A percentile compares a stretch with the other conserved stretches of the same genome.
Evolutionary conservation across 164 flowering plant genomes (phyloP).

Genomic region (Pachysandra terminalis): DNA sequence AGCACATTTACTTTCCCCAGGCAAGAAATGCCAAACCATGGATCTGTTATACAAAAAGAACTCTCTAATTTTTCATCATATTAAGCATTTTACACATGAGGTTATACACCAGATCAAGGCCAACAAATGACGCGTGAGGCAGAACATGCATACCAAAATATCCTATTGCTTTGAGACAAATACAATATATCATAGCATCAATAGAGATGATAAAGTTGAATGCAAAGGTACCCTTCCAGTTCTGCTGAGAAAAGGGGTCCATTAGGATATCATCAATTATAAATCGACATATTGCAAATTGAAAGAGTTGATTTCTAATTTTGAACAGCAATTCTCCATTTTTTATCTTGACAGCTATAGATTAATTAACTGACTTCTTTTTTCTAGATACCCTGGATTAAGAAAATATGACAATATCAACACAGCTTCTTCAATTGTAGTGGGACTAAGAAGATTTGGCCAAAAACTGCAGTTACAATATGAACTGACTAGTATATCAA

Average conservation of each 20-base stretch:
- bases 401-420: too few relatives aligned
- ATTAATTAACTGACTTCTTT: too few relatives aligned
- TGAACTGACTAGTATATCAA: too few relatives aligned
- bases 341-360: neutral
- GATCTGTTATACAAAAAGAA: constrained; percentile 52
- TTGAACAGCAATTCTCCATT: neutral
- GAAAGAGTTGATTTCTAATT: neutral
- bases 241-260: too few relatives aligned
- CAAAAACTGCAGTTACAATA: too few relatives aligned
- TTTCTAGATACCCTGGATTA: too few relatives aligned
- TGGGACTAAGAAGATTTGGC: too few relatives aligned
- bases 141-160: neutral
- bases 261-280: too few relatives aligned
- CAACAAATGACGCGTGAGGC: neutral
- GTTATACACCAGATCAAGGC: neutral
- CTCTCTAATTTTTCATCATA: neutral
- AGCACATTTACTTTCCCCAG: constrained; percentile 69
- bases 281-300: neutral
- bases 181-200: too few relatives aligned
- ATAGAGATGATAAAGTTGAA: too few relatives aligned
- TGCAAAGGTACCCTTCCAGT: too few relatives aligned
- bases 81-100: neutral
- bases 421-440: too few relatives aligned
- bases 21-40: constrained; percentile 78
- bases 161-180: neutral